A percentile compares a stretch with the other conserved stretches of the same genome.
Evolutionary conservation across 371 early-diverging fungal species (phyloP).

Genomic region (Mortierella sp.): DNA sequence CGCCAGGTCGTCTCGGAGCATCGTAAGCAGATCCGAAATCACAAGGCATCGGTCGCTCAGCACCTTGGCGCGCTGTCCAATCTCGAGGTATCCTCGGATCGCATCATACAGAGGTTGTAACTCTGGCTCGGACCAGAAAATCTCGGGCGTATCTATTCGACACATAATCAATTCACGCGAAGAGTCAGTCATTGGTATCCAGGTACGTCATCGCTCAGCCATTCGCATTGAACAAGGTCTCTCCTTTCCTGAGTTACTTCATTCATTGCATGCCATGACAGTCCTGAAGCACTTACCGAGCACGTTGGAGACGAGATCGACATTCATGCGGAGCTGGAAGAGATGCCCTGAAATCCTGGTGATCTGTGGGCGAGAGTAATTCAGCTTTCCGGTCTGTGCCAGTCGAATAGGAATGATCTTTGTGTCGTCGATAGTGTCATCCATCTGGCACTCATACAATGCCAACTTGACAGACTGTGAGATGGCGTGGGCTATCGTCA

Average conservation of each 20-base stretch:
- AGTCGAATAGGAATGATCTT: slow-evolving; percentile 88
- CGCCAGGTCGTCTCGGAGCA: slow-evolving; percentile 84
- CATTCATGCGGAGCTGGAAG: slow-evolving; percentile 91
- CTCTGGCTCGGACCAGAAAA: slow-evolving; percentile 90
- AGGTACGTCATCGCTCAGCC: background rate
- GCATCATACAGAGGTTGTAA: slow-evolving; percentile 86
- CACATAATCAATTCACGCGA: background rate
- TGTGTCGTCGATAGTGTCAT: slow-evolving; percentile 87
- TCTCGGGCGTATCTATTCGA: slow-evolving; percentile 83
- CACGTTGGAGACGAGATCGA: slow-evolving; percentile 88
- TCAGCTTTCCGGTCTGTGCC: slow-evolving; percentile 86
- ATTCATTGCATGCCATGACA: background rate
- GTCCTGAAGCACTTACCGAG: slow-evolving; percentile 53
- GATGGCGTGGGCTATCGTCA: slow-evolving; percentile 89
- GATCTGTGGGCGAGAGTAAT: slow-evolving; percentile 66
- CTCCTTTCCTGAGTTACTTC: too few species aligned
- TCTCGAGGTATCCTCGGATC: slow-evolving; percentile 85
- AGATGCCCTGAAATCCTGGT: slow-evolving; percentile 91
- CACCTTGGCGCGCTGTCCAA: slow-evolving; percentile 87
- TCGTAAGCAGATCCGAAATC: slow-evolving; percentile 86
- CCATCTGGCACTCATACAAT: slow-evolving; percentile 85
- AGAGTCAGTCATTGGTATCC: background rate
- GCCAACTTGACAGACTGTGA: slow-evolving; percentile 93
- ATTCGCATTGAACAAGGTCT: too few species aligned
- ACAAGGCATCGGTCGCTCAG: slow-evolving; percentile 87